Conservation (phyloP, 495 filamentous ascomycete genomes). For the Penicillium diatomitis region DNA sequence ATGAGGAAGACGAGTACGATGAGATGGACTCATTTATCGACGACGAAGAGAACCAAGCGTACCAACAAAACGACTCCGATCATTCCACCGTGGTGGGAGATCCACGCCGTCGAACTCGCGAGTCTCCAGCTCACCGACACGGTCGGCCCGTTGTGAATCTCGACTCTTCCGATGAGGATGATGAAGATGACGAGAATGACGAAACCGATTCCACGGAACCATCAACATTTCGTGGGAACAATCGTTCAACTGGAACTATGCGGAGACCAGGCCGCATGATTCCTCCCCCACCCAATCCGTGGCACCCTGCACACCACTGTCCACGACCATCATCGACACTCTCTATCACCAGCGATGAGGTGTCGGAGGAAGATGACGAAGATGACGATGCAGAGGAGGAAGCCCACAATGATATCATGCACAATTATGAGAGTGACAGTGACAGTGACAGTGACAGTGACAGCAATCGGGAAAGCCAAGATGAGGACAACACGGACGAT, state of each 20-base stretch:
- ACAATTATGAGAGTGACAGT: slow-evolving; percentile 2
- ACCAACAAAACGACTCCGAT: slow-evolving; percentile 9
- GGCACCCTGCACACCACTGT: not conserved
- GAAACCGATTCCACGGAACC: not conserved
- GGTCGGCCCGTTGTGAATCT: not conserved
- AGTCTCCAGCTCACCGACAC: not conserved
- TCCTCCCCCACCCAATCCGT: too few species aligned
- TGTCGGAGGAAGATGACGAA: slow-evolving; percentile 11
- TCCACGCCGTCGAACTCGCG: not conserved
- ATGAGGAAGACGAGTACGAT: slow-evolving; percentile 24
- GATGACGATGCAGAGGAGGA: slow-evolving; percentile 2
- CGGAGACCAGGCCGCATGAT: too few species aligned
- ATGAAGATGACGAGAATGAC: not conserved
- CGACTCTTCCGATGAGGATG: not conserved
- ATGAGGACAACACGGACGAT: not conserved
- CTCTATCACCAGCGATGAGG: not conserved
- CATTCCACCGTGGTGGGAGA: slow-evolving; percentile 6
- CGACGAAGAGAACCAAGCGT: slow-evolving; percentile 19
- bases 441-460: not conserved
- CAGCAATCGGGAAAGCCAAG: not conserved
- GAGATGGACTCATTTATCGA: slow-evolving; percentile 36
- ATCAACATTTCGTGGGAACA: too few species aligned
- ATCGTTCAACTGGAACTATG: too few species aligned
- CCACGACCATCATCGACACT: not conserved
- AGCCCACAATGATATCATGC: slow-evolving; percentile 7